Base-by-base conservation (phyloP, 1,284 basidiomycete genomes). In the Tylopilus sp. region DNA sequence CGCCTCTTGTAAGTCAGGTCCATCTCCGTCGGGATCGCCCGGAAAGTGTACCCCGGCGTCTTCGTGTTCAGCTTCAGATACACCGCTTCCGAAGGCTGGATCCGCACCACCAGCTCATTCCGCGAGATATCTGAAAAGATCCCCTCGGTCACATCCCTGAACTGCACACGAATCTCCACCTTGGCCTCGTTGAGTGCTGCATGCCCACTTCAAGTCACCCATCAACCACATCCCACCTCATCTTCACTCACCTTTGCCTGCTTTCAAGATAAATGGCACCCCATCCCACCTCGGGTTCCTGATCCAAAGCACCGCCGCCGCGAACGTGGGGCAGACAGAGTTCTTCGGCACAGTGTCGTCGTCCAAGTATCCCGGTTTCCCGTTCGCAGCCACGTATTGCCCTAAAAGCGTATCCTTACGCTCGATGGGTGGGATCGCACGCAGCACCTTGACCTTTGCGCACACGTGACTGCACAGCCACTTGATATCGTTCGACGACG, bases 251-350 rank as follows among this genome's bases (percentile, higher is more conserved):
- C 92, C 93, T 79, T 97, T 97, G 51, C 94, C 94, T 28, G 94
- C 94, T 73, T 94, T 97, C 62, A 97, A 79, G 62, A 97, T 92
- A 75, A 97, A 97, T 0, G 94, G 94, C 3, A 97, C 94, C 53
- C 94, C 94, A 69, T 97, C 94, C 94, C 94, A 97, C 55, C 94
- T 78, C 1, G 92, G 92, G 70, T 93, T 96, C 73, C 96, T 81
- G 69, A 97, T 92, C 81, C 82, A 89, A 26, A 97, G 76, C 9
- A 88, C 89, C 48, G 84, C 82, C 6, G 92, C 91, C 44, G 94
- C 93, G 63, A 86, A 97, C 3, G 94, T 97, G 6, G 95, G 94
- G 71, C 92, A 96, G 43, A 84, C 81, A 38, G 94, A 97, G 64
- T 84, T 83, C 67, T 82, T 91, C 34, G 95, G 95, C 18, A 97